Conservation (phyloP, 176 grass and related monocot species). For the Triticum turgidum region DNA sequence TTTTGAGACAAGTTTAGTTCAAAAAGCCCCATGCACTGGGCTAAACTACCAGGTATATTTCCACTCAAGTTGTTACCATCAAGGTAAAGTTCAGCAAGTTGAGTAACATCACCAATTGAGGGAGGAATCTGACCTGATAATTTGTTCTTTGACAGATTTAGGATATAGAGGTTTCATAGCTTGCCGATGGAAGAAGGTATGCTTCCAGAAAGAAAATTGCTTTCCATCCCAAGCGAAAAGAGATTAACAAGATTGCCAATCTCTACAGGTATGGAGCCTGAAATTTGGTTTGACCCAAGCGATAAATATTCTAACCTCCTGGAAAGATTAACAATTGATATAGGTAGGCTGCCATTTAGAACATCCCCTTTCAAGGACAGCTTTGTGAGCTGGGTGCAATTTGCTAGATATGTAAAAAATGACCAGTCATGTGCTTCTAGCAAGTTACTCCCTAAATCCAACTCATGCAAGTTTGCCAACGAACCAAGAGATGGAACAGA, state of each 20-base stretch:
- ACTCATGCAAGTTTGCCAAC: not conserved
- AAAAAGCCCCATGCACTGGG: conserved; percentile 19
- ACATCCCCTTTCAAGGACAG: not conserved
- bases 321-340: conserved; percentile 37
- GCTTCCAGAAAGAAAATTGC: conserved; percentile 46
- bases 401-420: conserved; percentile 16
- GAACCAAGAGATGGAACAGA: conserved; percentile 12
- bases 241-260: conserved; percentile 43
- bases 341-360: conserved; percentile 14
- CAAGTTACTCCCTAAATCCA: not conserved
- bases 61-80: conserved; percentile 40
- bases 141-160: conserved; percentile 48
- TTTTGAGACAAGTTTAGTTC: conserved; percentile 39
- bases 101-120: conserved; percentile 28
- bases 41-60: conserved; percentile 37
- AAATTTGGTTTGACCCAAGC: conserved; percentile 4
- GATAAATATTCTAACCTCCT: not conserved
- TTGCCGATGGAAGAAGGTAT: conserved; percentile 48
- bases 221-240: conserved; percentile 22
- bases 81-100: conserved; percentile 33
- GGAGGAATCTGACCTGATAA: conserved; percentile 50
- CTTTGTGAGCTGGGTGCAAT: not conserved
- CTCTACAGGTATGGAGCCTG: conserved; percentile 16
- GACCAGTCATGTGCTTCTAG: not conserved
- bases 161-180: not conserved